phyloP scores from a whole-genome alignment of 2,329 filamentous ascomycete genomes.

The Cercospora sojina region DNA sequence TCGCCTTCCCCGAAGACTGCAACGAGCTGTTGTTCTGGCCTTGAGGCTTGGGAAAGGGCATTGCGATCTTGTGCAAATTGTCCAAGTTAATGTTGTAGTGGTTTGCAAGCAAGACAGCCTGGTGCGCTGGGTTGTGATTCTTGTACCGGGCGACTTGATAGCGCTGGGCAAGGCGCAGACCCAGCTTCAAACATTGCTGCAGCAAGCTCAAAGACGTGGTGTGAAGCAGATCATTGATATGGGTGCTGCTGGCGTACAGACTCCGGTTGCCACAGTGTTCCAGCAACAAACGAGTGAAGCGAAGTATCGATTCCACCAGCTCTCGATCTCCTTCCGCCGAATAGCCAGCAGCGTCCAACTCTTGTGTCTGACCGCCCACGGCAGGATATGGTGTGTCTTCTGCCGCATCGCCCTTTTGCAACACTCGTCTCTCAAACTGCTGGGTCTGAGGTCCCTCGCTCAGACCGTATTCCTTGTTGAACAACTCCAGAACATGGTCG shows the following conservation, averaged over 20 bases:
- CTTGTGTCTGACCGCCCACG: slow-evolving; percentile 31
- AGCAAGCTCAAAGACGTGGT: slow-evolving; percentile 79
- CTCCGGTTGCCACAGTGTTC: slow-evolving; percentile 97
- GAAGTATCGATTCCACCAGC: slow-evolving; percentile 74
- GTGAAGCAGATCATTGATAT: slow-evolving; percentile 85
- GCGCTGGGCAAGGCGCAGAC: slow-evolving; percentile 82
- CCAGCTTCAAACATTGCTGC: slow-evolving; percentile 73
- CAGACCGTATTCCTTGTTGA: slow-evolving; percentile 77
- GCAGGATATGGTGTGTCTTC: slow-evolving; percentile 38
- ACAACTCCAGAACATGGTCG: slow-evolving; percentile 79
- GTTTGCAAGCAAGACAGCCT: slow-evolving; percentile 69
- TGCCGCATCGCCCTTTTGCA: slow-evolving; percentile 60
- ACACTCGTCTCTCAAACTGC: slow-evolving; percentile 67
- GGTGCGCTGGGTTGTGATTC: slow-evolving; percentile 59
- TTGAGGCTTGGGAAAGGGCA: slow-evolving; percentile 72
- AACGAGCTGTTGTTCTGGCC: slow-evolving; percentile 54
- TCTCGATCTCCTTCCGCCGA: slow-evolving; percentile 73
- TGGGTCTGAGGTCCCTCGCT: slow-evolving; percentile 75
- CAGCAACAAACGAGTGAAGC: slow-evolving; percentile 82
- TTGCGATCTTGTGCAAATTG: slow-evolving; percentile 77
- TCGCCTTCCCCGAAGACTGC: slow-evolving; percentile 64
- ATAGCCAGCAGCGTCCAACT: slow-evolving; percentile 54
- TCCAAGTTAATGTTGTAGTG: slow-evolving; percentile 77
- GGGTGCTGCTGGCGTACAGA: slow-evolving; percentile 89
- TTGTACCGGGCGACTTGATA: slow-evolving; percentile 83